A percentile compares a stretch with the other conserved stretches of the same genome.
phyloP scores from a whole-genome alignment of 768 basidiomycete genomes.

The Tricholoma bakamatsutake region DNA sequence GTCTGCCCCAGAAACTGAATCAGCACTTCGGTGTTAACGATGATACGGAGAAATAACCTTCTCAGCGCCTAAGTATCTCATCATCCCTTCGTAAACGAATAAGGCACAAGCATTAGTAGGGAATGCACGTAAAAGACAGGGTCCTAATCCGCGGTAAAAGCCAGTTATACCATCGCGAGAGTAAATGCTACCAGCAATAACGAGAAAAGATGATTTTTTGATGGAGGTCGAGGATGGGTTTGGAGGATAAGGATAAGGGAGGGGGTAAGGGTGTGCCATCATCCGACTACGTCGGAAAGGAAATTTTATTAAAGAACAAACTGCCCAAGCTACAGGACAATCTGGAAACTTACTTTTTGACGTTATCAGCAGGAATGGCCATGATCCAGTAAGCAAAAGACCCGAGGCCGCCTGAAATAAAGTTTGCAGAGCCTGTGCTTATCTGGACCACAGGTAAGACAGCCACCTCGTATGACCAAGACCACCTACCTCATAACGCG shows the following conservation, averaged over 20 bases:
- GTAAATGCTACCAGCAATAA: slow-evolving; percentile 49
- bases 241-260: slow-evolving; percentile 31
- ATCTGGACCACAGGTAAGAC: slow-evolving; percentile 34
- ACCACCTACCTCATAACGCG: slow-evolving; percentile 50
- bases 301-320: slow-evolving; percentile 8
- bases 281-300: slow-evolving; percentile 42
- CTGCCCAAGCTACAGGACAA: background rate
- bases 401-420: slow-evolving; percentile 58
- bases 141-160: slow-evolving; percentile 62
- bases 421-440: slow-evolving; percentile 55
- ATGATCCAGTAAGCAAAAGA: slow-evolving; percentile 63
- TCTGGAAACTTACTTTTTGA: slow-evolving; percentile 60
- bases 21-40: background rate
- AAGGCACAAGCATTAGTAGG: slow-evolving; percentile 76
- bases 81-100: slow-evolving; percentile 73
- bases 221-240: slow-evolving; percentile 15
- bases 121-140: slow-evolving; percentile 66
- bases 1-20: slow-evolving; percentile 30
- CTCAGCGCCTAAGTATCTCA: slow-evolving; percentile 61
- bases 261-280: slow-evolving; percentile 53
- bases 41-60: slow-evolving; percentile 33
- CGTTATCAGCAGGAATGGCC: slow-evolving; percentile 72
- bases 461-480: background rate
- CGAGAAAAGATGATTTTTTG: slow-evolving; percentile 40
- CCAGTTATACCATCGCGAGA: slow-evolving; percentile 45